phyloP scores from a whole-genome alignment of 305 asterid genomes.

The Striga hermonthica region DNA sequence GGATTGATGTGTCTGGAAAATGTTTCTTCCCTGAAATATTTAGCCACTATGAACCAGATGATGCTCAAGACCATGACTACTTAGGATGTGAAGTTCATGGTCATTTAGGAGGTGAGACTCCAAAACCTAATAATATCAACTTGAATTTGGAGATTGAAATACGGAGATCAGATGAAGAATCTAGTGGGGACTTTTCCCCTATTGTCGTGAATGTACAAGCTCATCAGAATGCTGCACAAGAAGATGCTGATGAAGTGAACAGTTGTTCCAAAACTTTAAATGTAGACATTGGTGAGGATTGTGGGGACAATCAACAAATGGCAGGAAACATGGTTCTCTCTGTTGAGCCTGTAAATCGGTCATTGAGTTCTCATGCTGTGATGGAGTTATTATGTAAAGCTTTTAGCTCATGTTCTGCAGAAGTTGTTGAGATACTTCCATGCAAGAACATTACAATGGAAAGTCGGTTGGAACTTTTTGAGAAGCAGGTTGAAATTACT shows the following conservation, averaged over 20 bases:
- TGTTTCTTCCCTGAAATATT: slow-evolving; percentile 85
- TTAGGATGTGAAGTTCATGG: slow-evolving; percentile 25
- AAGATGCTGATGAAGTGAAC: slow-evolving; percentile 43
- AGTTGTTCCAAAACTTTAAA: slow-evolving; percentile 34
- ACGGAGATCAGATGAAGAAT: slow-evolving; percentile 56
- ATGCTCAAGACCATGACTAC: slow-evolving; percentile 33
- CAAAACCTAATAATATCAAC: slow-evolving; percentile 32
- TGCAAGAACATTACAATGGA: slow-evolving; percentile 44
- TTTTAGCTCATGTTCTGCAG: slow-evolving; percentile 40
- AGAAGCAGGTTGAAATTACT: slow-evolving; percentile 74
- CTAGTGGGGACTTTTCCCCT: slow-evolving; percentile 71
- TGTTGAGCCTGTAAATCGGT: slow-evolving; percentile 29
- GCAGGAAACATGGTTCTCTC: slow-evolving; percentile 32
- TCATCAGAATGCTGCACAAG: slow-evolving; percentile 36
- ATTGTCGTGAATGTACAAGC: slow-evolving; percentile 43
- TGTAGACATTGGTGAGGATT: slow-evolving; percentile 34
- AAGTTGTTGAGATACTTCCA: slow-evolving; percentile 46
- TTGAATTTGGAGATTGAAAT: slow-evolving; percentile 37
- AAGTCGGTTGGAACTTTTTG: slow-evolving; percentile 69
- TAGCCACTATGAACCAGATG: slow-evolving; percentile 37
- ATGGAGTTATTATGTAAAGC: slow-evolving; percentile 54
- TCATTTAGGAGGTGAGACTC: slow-evolving; percentile 23
- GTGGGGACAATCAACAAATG: slow-evolving; percentile 33
- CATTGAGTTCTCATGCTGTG: slow-evolving; percentile 44
- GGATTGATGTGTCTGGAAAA: slow-evolving; percentile 81